phyloP scores from a whole-genome alignment of 305 asterid genomes.

The Nicotiana rustica region DNA sequence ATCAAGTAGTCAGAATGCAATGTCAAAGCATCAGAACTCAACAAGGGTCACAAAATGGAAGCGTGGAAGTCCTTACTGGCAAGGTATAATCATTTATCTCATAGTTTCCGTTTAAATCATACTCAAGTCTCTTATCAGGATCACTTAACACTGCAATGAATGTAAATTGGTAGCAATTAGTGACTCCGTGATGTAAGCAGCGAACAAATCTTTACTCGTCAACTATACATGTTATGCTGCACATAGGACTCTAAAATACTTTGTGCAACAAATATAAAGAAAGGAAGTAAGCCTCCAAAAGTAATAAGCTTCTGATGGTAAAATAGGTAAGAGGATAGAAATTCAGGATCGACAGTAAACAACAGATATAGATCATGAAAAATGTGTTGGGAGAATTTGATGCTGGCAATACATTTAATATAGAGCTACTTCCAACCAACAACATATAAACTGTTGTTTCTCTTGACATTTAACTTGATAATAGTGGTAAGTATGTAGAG shows the following conservation, averaged over 20 bases:
- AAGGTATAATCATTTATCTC: conserved; percentile 69
- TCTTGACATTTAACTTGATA: neutral
- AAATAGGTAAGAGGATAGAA: neutral
- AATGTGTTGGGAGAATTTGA: conserved; percentile 15
- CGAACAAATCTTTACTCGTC: neutral
- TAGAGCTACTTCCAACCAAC: neutral
- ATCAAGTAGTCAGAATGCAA: conserved; percentile 37
- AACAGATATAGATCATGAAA: neutral
- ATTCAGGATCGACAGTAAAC: neutral
- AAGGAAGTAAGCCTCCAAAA: neutral
- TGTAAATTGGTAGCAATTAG: conserved; percentile 29
- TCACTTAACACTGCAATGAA: conserved; percentile 62
- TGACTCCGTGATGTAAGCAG: neutral
- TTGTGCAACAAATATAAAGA: conserved; percentile 8
- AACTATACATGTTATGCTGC: conserved; percentile 12
- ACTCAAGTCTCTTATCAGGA: conserved; percentile 67
- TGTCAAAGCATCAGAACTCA: conserved; percentile 35
- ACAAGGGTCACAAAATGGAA: conserved; percentile 23
- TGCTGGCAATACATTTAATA: neutral
- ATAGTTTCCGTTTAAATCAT: conserved; percentile 66
- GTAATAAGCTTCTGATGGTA: neutral
- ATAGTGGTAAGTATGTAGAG: neutral
- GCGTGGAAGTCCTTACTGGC: conserved; percentile 49
- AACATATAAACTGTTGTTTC: neutral
- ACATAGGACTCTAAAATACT: conserved; percentile 6